Base-by-base conservation (phyloP, 73 alveolate species). In the Paramecium biaurelia region DNA sequence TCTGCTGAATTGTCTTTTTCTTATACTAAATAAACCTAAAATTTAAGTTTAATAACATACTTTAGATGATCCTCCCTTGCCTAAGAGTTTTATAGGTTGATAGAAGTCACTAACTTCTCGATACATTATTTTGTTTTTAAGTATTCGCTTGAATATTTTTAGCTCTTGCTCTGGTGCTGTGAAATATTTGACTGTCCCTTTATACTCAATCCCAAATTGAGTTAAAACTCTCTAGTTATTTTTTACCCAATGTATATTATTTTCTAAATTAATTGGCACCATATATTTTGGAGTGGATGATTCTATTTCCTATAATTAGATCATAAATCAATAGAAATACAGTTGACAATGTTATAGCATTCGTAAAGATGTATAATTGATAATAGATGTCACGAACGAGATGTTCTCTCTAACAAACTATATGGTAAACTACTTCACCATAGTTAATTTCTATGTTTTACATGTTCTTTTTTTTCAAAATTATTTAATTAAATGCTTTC, bases 381-480 rank as follows among this genome's bases (percentile, higher is more conserved):
- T 79, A 79, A 15, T 28, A 24, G 4, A 79, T 47, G 28, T 79
- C 35, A 12, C 67, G 20, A 72, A 72, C 58, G 1, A 72, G 24
- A 72, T 72, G 86, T 72, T 72, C 58, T 72, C 67, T 72, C 7
- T 35, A 12, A 35, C 86, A 72, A 63, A 63, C 9, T 26, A 63
- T 30, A 63, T 63, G 84, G 84, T 63, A 63, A 63, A 63, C 84
- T 63, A 63, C 84, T 7, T 63, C 84, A 26, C 45, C 84, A 63
- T 63, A 63, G 84, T 63, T 63, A 32, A 63, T 63, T 63, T 63
- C 28, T 63, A 63, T 63, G 21, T 32, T 63, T 53, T 53, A 4
- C 68, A 53, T 53, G 34, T 53, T 53, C 68, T 53, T 53, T 18
- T 53, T 53, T 18, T 53, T 53, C 15, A 18, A 53, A 53, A 18